Conservation (phyloP, 1,139 yeast species). For the Pichia sp. region DNA sequence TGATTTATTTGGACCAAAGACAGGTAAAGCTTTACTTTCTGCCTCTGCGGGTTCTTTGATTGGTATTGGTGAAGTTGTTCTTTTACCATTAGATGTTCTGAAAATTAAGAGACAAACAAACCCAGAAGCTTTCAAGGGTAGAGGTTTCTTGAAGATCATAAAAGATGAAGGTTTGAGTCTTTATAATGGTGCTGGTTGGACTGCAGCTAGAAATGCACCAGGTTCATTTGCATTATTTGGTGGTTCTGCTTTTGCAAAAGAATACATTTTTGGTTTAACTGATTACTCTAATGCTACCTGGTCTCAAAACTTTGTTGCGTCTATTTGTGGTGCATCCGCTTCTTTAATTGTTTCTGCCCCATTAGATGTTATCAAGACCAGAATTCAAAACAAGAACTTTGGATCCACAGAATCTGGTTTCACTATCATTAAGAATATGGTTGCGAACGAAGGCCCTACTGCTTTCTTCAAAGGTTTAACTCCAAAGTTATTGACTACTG, state of each 20-base stretch:
- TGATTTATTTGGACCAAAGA: conserved; percentile 76
- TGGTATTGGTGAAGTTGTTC: conserved; percentile 96
- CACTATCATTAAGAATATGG: conserved; percentile 86
- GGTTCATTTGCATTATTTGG: conserved; percentile 97
- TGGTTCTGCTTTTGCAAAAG: conserved; percentile 98
- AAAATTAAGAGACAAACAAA: conserved; percentile 98
- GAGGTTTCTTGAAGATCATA: conserved; percentile 84
- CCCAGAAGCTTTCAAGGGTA: conserved; percentile 96
- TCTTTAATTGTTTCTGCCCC: conserved; percentile 97
- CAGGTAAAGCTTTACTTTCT: conserved; percentile 91
- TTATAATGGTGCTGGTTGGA: conserved; percentile 99
- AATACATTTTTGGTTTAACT: conserved; percentile 75
- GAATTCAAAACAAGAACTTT: conserved; percentile 94
- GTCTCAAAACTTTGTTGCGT: conserved; percentile 89
- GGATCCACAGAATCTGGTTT: conserved; percentile 94
- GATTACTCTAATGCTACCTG: conserved; percentile 92
- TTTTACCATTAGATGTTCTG: conserved; percentile 90
- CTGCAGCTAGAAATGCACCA: conserved; percentile 99
- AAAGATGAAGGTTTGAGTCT: conserved; percentile 79
- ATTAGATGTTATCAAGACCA: conserved; percentile 93
- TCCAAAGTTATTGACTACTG: conserved; percentile 94
- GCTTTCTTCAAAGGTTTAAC: conserved; percentile 97
- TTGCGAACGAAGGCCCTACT: conserved; percentile 77
- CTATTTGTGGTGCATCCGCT: conserved; percentile 97
- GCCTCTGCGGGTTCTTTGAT: conserved; percentile 97